phyloP scores from a whole-genome alignment of 768 basidiomycete genomes.

The Trametes elegans region DNA sequence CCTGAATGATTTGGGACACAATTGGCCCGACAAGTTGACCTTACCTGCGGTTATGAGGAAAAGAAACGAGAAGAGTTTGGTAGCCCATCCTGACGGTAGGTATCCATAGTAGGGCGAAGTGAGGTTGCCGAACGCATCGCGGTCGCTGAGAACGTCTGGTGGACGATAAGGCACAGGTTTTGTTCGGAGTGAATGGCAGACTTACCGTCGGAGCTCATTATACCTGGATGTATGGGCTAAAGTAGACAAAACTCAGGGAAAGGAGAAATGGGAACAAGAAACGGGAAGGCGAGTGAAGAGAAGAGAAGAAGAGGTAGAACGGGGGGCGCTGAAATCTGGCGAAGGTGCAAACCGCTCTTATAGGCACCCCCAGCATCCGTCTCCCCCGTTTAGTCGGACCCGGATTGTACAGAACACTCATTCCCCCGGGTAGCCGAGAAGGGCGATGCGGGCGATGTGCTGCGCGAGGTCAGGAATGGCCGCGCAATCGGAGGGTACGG shows the following conservation, averaged over 20 bases:
- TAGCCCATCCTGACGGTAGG: neutral
- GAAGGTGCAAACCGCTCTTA: too few species aligned
- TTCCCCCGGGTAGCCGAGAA: too few species aligned
- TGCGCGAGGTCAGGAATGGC: too few species aligned
- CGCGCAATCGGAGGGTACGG: too few species aligned
- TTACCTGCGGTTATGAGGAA: neutral
- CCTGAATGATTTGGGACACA: too few species aligned
- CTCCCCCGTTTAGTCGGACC: too few species aligned
- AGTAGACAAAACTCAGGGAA: neutral
- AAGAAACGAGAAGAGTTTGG: neutral
- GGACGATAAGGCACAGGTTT: neutral
- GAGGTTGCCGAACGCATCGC: neutral
- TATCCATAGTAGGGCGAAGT: neutral
- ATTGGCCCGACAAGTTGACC: neutral
- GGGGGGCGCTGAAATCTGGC: too few species aligned
- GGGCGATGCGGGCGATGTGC: too few species aligned
- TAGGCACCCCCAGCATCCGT: too few species aligned
- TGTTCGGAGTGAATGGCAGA: neutral
- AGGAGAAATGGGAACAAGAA: neutral
- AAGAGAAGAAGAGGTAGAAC: too few species aligned
- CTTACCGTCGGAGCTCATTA: neutral
- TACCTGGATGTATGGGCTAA: neutral
- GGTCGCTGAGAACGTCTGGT: neutral
- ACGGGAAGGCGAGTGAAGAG: too few species aligned
- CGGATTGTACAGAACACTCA: too few species aligned